A percentile compares a stretch with the other conserved stretches of the same genome.
phyloP scores from a whole-genome alignment of 805 yeast genomes.

The Crinitomyces ghanaensis region DNA sequence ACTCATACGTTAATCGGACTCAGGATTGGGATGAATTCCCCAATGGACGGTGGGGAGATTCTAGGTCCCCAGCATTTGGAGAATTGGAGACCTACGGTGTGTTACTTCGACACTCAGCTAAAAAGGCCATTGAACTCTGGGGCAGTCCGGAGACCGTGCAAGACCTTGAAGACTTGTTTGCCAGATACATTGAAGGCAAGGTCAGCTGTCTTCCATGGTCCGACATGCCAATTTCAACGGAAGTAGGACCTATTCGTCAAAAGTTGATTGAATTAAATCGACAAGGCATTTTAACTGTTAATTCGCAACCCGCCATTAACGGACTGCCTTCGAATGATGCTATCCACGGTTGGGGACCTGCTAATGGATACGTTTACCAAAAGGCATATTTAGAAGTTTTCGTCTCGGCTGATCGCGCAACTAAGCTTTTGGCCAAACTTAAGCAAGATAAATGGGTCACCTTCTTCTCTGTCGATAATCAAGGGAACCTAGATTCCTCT shows the following conservation, averaged over 20 bases:
- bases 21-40: conserved; percentile 97
- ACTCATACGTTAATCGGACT: conserved; percentile 79
- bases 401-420: conserved; percentile 46
- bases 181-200: conserved; percentile 60
- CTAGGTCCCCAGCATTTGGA: conserved; percentile 94
- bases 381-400: conserved; percentile 86
- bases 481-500: conserved; percentile 50
- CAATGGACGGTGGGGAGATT: conserved; percentile 98
- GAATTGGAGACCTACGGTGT: conserved; percentile 75
- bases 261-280: conserved; percentile 53
- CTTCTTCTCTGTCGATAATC: conserved; percentile 63
- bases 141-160: conserved; percentile 54
- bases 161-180: conserved; percentile 54
- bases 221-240: conserved; percentile 76
- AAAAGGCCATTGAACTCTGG: conserved; percentile 78
- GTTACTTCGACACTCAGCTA: conserved; percentile 63
- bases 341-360: conserved; percentile 91
- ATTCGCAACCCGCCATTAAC: conserved; percentile 89
- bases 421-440: conserved; percentile 38
- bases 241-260: conserved; percentile 50
- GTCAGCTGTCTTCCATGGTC: conserved; percentile 84
- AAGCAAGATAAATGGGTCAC: conserved; percentile 42
- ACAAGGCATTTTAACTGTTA: conserved; percentile 66
- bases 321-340: conserved; percentile 63
- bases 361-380: conserved; percentile 84